Conservation (phyloP, 2,329 filamentous ascomycete species). For the Calonectria fujianensis region DNA sequence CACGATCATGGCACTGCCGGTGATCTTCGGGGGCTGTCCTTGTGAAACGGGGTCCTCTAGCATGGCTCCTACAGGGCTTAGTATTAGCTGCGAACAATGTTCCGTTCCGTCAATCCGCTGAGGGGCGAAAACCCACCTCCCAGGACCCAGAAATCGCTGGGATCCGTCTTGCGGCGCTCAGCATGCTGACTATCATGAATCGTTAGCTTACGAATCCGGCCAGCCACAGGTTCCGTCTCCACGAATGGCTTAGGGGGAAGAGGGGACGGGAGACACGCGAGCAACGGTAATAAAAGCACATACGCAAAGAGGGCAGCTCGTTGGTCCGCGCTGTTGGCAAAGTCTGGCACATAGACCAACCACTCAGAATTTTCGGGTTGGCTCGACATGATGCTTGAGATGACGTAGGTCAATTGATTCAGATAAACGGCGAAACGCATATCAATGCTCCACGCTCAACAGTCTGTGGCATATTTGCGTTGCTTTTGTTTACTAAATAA, state of each 20-base stretch:
- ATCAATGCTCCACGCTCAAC: neutral
- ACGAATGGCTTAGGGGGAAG: neutral
- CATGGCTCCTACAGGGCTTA: conserved; percentile 29
- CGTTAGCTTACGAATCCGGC: conserved; percentile 21
- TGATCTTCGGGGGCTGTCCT: conserved; percentile 32
- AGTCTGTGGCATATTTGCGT: neutral
- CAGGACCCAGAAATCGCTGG: conserved; percentile 35
- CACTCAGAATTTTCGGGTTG: conserved; percentile 32
- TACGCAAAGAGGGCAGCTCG: conserved; percentile 20
- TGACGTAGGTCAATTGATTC: conserved; percentile 13
- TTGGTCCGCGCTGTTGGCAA: conserved; percentile 8
- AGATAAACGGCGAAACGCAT: neutral
- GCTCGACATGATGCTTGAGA: conserved; percentile 9
- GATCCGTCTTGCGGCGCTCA: conserved; percentile 31
- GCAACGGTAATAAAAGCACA: neutral
- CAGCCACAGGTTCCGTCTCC: neutral
- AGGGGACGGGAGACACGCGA: neutral
- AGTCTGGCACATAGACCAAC: conserved; percentile 28
- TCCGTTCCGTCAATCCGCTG: neutral
- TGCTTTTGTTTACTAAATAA: conserved; percentile 16
- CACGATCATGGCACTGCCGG: conserved; percentile 35
- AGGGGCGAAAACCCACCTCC: conserved; percentile 27
- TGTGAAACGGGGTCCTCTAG: conserved; percentile 25
- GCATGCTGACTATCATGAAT: conserved; percentile 24
- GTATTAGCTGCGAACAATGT: conserved; percentile 23